These are phyloP conservation scores for Wickerhamiella hasegawae DNA, from an alignment of 805 yeast species.

Conservation along the genomic window DNA sequence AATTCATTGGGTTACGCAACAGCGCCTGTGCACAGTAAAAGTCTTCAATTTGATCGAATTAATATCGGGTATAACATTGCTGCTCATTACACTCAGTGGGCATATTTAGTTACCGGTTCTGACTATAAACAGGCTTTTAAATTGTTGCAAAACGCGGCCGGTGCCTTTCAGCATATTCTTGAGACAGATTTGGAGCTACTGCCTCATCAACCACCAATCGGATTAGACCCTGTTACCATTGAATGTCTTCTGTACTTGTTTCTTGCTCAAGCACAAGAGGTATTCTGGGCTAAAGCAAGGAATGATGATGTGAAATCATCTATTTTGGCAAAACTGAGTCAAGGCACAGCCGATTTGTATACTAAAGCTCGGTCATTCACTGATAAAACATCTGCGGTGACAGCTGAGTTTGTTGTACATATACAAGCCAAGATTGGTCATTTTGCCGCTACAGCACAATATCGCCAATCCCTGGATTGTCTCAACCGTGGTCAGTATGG, in stretches of 20 bases:
- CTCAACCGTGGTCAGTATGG: constrained; percentile 44
- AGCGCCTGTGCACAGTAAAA: constrained; percentile 28
- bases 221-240: constrained; percentile 36
- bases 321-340: constrained; percentile 46
- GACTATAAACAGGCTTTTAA: constrained; percentile 48
- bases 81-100: constrained; percentile 43
- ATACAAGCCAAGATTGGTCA: constrained; percentile 43
- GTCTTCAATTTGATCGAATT: constrained; percentile 42
- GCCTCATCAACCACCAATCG: constrained; percentile 23
- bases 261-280: constrained; percentile 80
- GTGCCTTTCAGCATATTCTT: constrained; percentile 33
- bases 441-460: constrained; percentile 57
- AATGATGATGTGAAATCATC: constrained; percentile 37
- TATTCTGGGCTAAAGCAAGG: constrained; percentile 62
- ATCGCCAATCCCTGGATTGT: constrained; percentile 39
- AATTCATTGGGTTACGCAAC: constrained; percentile 46
- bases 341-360: constrained; percentile 46
- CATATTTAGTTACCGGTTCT: constrained; percentile 13
- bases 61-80: constrained; percentile 59
- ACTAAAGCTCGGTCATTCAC: constrained; percentile 28
- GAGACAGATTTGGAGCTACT: constrained; percentile 14
- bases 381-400: constrained; percentile 33
- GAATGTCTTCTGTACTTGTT: constrained; percentile 34
- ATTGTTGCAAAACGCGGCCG: constrained; percentile 56
- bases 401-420: constrained; percentile 51